Evolutionary conservation across 805 yeast genomes (phyloP).

Genomic region (Candida argentea): DNA sequence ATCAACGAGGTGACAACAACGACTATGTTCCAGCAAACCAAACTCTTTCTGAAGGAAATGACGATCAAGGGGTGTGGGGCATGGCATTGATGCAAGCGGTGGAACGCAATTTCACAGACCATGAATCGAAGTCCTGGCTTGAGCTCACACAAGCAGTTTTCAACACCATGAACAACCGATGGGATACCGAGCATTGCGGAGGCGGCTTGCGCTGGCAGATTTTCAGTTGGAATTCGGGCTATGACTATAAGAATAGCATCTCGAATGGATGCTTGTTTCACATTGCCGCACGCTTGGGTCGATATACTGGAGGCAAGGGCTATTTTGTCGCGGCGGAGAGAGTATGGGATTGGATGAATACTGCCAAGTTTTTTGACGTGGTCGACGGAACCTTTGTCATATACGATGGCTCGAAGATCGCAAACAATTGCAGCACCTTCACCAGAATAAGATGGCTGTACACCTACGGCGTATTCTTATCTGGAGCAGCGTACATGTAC

Average conservation of each 20-base stretch:
- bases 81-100: conserved; percentile 37
- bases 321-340: conserved; percentile 67
- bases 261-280: conserved; percentile 85
- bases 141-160: conserved; percentile 80
- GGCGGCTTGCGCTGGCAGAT: conserved; percentile 98
- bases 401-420: conserved; percentile 50
- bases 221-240: conserved; percentile 88
- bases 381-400: conserved; percentile 18
- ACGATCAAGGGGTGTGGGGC: conserved; percentile 47
- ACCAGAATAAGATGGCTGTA: conserved; percentile 54
- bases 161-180: conserved; percentile 81
- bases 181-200: conserved; percentile 67
- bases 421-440: conserved; percentile 37
- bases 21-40: conserved; percentile 37
- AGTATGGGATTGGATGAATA: conserved; percentile 75
- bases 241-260: conserved; percentile 84
- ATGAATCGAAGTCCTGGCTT: conserved; percentile 68
- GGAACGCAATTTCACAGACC: conserved; percentile 36
- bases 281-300: conserved; percentile 78
- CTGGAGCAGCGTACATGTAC: conserved; percentile 67
- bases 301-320: conserved; percentile 66
- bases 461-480: conserved; percentile 55
- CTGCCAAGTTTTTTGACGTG: conserved; percentile 12
- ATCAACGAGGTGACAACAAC: conserved; percentile 31
- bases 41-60: conserved; percentile 38